phyloP scores from a whole-genome alignment of 129 eudicot genomes.

The Centaurea solstitialis region DNA sequence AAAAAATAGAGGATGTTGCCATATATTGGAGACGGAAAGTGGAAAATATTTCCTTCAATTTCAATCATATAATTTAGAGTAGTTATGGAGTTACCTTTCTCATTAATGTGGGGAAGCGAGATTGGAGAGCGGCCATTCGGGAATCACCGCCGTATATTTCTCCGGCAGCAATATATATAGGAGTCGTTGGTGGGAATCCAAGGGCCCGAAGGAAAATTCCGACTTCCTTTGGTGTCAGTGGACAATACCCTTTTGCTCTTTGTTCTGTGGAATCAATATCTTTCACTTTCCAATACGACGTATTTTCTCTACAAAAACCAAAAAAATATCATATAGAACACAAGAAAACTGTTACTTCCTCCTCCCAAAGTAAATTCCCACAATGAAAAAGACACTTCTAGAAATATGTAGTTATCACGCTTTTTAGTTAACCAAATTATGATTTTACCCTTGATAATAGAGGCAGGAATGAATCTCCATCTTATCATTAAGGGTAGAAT shows the following conservation, averaged over 20 bases:
- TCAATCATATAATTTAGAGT: not conserved
- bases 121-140: constrained; percentile 67
- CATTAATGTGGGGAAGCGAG: constrained; percentile 71
- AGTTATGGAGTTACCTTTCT: constrained; percentile 48
- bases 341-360: not conserved
- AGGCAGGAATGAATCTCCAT: not conserved
- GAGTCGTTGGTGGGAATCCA: constrained; percentile 73
- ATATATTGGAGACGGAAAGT: too few species aligned
- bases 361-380: too few species aligned
- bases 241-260: constrained; percentile 87
- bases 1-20: too few species aligned
- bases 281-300: constrained; percentile 93
- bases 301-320: constrained; percentile 61
- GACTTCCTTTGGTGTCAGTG: constrained; percentile 89
- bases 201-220: constrained; percentile 79
- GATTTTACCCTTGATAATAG: not conserved
- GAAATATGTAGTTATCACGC: not conserved
- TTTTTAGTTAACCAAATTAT: not conserved
- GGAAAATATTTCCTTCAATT: too few species aligned
- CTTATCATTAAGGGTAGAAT: not conserved
- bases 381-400: not conserved
- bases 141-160: constrained; percentile 89
- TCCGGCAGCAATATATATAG: constrained; percentile 92
- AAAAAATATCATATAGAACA: not conserved
- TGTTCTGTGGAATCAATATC: constrained; percentile 83